Percentiles rank a stretch among this genome's conserved stretches.
Conservation (phyloP, 352 stramenopile genomes). For the Blastocystis sp. region DNA sequence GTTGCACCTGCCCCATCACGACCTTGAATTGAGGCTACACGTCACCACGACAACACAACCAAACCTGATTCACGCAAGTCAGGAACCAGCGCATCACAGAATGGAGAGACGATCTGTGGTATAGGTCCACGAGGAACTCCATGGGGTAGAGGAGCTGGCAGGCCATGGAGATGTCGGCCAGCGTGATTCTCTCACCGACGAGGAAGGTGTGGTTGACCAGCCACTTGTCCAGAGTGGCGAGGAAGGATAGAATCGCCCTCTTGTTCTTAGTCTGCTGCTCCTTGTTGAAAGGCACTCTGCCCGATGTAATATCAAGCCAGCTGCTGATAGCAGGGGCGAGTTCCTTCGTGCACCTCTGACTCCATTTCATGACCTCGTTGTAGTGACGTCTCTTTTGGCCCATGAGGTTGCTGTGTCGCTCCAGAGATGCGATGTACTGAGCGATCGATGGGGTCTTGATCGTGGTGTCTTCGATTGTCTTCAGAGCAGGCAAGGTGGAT, state of each 20-base stretch:
- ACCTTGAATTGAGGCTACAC: slow-evolving; percentile 80
- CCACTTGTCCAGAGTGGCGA: slow-evolving; percentile 83
- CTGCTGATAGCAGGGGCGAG: slow-evolving; percentile 83
- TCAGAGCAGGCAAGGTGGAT: slow-evolving; percentile 83
- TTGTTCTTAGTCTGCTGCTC: slow-evolving; percentile 85
- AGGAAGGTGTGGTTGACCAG: slow-evolving; percentile 85
- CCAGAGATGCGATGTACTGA: slow-evolving; percentile 84
- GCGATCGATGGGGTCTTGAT: slow-evolving; percentile 87
- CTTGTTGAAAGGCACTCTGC: slow-evolving; percentile 79
- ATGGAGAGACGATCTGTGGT: slow-evolving; percentile 81
- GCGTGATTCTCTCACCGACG: slow-evolving; percentile 84
- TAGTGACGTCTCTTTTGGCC: slow-evolving; percentile 85
- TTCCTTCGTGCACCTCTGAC: slow-evolving; percentile 86
- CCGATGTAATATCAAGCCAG: slow-evolving; percentile 84
- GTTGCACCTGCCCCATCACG: slow-evolving; percentile 83
- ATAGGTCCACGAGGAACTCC: slow-evolving; percentile 85
- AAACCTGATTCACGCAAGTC: slow-evolving; percentile 82
- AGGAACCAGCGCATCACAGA: slow-evolving; percentile 86
- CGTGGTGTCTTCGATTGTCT: slow-evolving; percentile 78
- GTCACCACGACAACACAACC: neutral
- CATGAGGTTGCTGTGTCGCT: slow-evolving; percentile 80
- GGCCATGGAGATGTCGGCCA: slow-evolving; percentile 85
- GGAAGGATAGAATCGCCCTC: slow-evolving; percentile 73
- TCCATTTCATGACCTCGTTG: slow-evolving; percentile 84
- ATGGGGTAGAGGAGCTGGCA: slow-evolving; percentile 87